phyloP scores from a whole-genome alignment of 805 yeast species.

The Metschnikowia noctiluminum region DNA sequence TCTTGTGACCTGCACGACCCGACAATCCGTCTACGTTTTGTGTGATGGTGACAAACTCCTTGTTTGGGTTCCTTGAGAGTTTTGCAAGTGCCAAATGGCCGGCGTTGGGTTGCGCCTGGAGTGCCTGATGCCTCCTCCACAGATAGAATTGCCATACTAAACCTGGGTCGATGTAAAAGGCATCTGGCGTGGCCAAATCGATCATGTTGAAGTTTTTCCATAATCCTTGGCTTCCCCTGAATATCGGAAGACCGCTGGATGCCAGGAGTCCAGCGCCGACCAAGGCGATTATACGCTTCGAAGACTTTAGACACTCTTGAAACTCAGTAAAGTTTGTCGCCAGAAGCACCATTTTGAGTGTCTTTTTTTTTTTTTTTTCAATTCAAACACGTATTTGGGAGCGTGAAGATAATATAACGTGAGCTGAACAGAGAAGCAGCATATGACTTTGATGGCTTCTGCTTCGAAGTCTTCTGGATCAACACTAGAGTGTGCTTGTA shows the following conservation, averaged over 20 bases:
- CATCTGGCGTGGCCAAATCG: slow-evolving; percentile 90
- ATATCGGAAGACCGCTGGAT: slow-evolving; percentile 72
- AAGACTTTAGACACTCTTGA: slow-evolving; percentile 45
- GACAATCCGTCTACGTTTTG: slow-evolving; percentile 83
- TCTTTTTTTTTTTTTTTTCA: no score
- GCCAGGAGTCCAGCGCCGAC: slow-evolving; percentile 86
- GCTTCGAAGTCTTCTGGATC: no score
- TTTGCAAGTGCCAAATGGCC: slow-evolving; percentile 73
- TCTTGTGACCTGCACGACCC: slow-evolving; percentile 60
- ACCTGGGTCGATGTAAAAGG: slow-evolving; percentile 78
- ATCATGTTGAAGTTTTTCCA: slow-evolving; percentile 78
- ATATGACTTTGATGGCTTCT: no score
- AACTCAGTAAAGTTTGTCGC: slow-evolving; percentile 28
- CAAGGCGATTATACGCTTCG: slow-evolving; percentile 54
- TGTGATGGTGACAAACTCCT: slow-evolving; percentile 61
- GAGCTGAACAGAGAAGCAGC: no score
- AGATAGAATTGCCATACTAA: slow-evolving; percentile 89
- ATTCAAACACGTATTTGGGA: no score
- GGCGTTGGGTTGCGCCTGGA: slow-evolving; percentile 63
- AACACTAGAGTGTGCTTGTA: no score
- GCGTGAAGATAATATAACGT: no score
- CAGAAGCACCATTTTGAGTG: background rate
- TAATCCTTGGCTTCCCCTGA: slow-evolving; percentile 66
- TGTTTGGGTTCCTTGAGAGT: slow-evolving; percentile 39
- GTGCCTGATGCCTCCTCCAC: slow-evolving; percentile 61